Evolutionary conservation across 257 asterid genomes (phyloP).

Genomic region (Jasminum sambac): DNA sequence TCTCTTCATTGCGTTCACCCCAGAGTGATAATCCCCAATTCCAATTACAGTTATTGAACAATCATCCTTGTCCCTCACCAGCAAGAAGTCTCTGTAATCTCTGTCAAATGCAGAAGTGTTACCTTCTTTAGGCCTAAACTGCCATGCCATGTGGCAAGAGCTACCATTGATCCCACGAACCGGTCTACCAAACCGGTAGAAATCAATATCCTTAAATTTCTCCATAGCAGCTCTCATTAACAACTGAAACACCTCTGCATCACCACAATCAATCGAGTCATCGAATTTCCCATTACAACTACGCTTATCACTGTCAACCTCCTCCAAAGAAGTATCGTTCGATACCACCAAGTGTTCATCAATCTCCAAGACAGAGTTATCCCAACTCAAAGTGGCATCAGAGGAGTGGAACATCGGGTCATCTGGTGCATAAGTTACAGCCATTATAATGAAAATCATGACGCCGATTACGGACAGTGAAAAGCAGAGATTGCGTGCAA

Average conservation of each 20-base stretch:
- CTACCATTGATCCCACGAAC: conserved; percentile 57
- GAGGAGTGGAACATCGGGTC: conserved; percentile 65
- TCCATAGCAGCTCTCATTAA: conserved; percentile 80
- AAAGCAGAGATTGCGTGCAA: conserved; percentile 65
- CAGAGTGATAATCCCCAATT: conserved; percentile 85
- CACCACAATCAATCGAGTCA: conserved; percentile 74
- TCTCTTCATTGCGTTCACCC: conserved; percentile 78
- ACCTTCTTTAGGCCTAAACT: conserved; percentile 79
- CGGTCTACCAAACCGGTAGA: conserved; percentile 77
- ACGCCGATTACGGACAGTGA: conserved; percentile 57
- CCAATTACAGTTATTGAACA: conserved; percentile 64
- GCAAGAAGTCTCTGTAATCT: conserved; percentile 68
- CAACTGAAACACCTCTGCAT: conserved; percentile 68
- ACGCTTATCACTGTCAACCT: background rate
- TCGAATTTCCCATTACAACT: conserved; percentile 46
- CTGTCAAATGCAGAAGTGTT: conserved; percentile 55
- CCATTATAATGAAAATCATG: conserved; percentile 61
- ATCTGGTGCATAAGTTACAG: conserved; percentile 56
- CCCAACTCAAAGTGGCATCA: conserved; percentile 53
- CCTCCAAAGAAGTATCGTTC: conserved; percentile 40
- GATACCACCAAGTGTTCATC: conserved; percentile 52
- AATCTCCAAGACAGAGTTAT: conserved; percentile 47
- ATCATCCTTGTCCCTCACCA: conserved; percentile 53
- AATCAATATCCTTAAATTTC: conserved; percentile 61
- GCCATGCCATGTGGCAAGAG: conserved; percentile 95